Evolutionary conservation across 2,329 filamentous ascomycete genomes (phyloP).

Genomic region (Nemania sp.): DNA sequence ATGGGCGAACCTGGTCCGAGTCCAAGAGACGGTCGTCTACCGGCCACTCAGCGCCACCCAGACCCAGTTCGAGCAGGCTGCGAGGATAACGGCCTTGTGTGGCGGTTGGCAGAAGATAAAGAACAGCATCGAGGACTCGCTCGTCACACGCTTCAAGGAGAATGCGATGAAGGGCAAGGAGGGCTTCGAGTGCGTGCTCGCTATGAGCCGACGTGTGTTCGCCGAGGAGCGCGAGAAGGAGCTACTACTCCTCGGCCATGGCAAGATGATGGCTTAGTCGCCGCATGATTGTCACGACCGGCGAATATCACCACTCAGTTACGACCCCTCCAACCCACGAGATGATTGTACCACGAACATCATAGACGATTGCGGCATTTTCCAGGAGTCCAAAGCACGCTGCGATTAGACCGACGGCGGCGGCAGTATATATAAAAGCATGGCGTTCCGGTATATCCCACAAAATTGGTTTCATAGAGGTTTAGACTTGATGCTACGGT

Average conservation of each 20-base stretch:
- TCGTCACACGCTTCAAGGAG: conserved; percentile 88
- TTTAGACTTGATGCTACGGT: conserved; percentile 29
- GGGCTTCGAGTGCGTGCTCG: conserved; percentile 93
- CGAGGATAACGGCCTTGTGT: conserved; percentile 92
- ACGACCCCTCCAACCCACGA: conserved; percentile 21
- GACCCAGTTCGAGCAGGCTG: conserved; percentile 89
- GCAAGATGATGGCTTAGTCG: conserved; percentile 48
- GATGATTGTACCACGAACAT: conserved; percentile 34
- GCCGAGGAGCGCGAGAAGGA: conserved; percentile 84
- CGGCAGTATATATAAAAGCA: conserved; percentile 44
- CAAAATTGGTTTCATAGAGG: conserved; percentile 37
- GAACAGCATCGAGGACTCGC: conserved; percentile 93
- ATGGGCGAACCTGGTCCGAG: conserved; percentile 87
- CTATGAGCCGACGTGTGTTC: conserved; percentile 92
- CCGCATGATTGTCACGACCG: not conserved
- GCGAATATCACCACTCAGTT: conserved; percentile 22
- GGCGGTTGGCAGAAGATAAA: conserved; percentile 98
- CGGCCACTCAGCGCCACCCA: conserved; percentile 68
- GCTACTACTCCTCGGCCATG: conserved; percentile 51
- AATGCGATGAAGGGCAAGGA: conserved; percentile 92
- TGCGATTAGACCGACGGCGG: conserved; percentile 22
- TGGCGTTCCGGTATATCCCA: conserved; percentile 53
- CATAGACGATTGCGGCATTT: conserved; percentile 44
- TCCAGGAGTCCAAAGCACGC: conserved; percentile 30
- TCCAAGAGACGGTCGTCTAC: conserved; percentile 94